Evolutionary conservation across 2,329 filamentous ascomycete genomes (phyloP), one percentile per base, ranked within the genome.

Genomic region (Xylariales sp.): DNA sequence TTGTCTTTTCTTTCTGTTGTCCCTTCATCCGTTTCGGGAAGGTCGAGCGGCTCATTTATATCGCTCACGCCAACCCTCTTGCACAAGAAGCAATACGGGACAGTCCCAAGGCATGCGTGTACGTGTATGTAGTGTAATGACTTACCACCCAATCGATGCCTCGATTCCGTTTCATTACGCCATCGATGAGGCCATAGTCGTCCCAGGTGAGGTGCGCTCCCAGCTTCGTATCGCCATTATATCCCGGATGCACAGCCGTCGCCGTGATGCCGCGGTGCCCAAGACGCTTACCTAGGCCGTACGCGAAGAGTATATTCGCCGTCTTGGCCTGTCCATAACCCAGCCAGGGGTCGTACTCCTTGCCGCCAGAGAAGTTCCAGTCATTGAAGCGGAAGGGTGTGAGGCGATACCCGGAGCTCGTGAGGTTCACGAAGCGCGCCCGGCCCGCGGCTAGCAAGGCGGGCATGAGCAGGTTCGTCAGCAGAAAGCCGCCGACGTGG

Each of bases 301-400:
- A 77, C 0, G 76, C 74, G 68, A 82, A 82, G 54, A 83, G 74
- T 10, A 85, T 81, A 49, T 84, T 83, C 3, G 83, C 83, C 3
- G 81, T 80, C 71, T 86, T 86, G 53, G 81, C 82, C 69, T 85
- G 83, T 0, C 78, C 80, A 65, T 86, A 86, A 9, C 78, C 82
- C 1, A 77, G 71, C 78, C 82, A 84, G 8, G 62, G 77, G 7
- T 81, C 81, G 52, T 81, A 83, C 0, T 75, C 72, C 50, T 75
- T 77, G 5, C 79, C 79, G 23, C 78, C 69, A 0, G 72, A 73
- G 67, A 83, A 82, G 18, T 79, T 80, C 41, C 75, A 77, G 68
- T 84, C 81, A 30, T 82, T 78, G 70, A 84, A 84, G 1, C 80
- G 74, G 6, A 85, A 74, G 1, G 79, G 77, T 1, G 78, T 76